phyloP scores from a whole-genome alignment of 495 filamentous ascomycete genomes.

The Mytilinidion resinicola region DNA sequence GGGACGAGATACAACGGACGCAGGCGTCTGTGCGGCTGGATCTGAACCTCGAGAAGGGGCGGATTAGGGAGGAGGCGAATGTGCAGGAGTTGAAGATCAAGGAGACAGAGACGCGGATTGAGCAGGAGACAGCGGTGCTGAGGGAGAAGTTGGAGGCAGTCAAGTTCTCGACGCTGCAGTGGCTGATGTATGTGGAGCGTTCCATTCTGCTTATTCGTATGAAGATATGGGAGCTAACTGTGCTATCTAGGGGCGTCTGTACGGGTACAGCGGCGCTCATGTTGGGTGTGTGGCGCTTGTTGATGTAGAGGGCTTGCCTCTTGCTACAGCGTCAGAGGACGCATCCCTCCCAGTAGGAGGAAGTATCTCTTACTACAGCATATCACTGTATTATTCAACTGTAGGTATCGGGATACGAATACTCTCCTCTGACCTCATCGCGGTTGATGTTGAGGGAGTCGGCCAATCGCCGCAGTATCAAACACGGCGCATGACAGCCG shows the following conservation, averaged over 20 bases:
- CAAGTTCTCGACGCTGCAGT: slow-evolving; percentile 96
- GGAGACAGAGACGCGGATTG: slow-evolving; percentile 96
- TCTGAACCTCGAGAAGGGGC: slow-evolving; percentile 91
- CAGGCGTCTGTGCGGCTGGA: slow-evolving; percentile 88
- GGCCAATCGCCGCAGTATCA: too few relatives aligned
- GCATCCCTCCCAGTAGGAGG: too few relatives aligned
- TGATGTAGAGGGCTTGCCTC: slow-evolving; percentile 41
- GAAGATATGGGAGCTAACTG: neutral
- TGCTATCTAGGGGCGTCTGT: slow-evolving; percentile 66
- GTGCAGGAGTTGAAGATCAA: slow-evolving; percentile 97
- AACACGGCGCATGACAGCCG: too few relatives aligned
- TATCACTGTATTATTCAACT: too few relatives aligned
- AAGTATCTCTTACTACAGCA: too few relatives aligned
- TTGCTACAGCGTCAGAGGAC: neutral
- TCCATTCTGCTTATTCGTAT: neutral
- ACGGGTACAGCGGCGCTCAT: slow-evolving; percentile 89
- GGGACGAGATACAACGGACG: slow-evolving; percentile 90
- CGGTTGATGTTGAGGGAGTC: too few relatives aligned
- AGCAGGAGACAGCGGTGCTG: slow-evolving; percentile 91
- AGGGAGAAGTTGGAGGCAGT: slow-evolving; percentile 91
- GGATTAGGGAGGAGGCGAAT: slow-evolving; percentile 94
- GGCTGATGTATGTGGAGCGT: slow-evolving; percentile 59
- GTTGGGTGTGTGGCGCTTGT: slow-evolving; percentile 91
- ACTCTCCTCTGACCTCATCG: too few relatives aligned
- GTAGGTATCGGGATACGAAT: too few relatives aligned